Base-by-base conservation (phyloP, 2,329 filamentous ascomycete genomes). In the Clarireedia paspali region DNA sequence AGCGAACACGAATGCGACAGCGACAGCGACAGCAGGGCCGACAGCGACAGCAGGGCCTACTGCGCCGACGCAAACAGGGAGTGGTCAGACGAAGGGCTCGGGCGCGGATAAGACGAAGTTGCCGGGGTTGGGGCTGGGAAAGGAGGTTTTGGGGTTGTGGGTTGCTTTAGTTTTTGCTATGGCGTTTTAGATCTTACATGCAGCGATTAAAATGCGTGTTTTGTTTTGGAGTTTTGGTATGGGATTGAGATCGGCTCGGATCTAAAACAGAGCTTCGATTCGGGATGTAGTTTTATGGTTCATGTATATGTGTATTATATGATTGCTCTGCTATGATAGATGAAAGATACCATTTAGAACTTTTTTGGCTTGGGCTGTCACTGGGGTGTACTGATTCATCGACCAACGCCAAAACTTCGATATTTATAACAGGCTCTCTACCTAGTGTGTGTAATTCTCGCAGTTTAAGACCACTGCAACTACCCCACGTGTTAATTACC, bases 1-100 rank as follows among this genome's bases (percentile, higher is more conserved):
- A 2, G 39, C 59, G 26, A 63, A 55, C 23, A 80, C 72, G 1
- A 77, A 68, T 1, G 96, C 76, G 0, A 91, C 90, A 68, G 96
- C 97, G 5, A 97, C 80, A 68, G 96, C 97, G 4, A 97, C 80
- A 0, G 97, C 92, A 0, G 90, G 79, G 0, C 97, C 89, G 40
- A 91, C 20, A 20, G 20, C 20, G 20, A 20, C 92, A 74, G 96
- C 91, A 55, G 89, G 95, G 70, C 97, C 97, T 74, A 97, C 94
- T 55, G 91, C 90, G 38, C 96, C 81, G 70, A 96, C 97, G 34
- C 97, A 94, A 15, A 97, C 75, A 34, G 97, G 77, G 12, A 97
- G 78, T 0, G 94, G 94, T 3, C 95, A 77, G 91, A 97, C 97
- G 70, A 85, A 85, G 0, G 83, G 83, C 47, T 95, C 75, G 67